Conservation (phyloP, 2,329 filamentous ascomycete genomes). For the Cladosporium sphaerospermum region DNA sequence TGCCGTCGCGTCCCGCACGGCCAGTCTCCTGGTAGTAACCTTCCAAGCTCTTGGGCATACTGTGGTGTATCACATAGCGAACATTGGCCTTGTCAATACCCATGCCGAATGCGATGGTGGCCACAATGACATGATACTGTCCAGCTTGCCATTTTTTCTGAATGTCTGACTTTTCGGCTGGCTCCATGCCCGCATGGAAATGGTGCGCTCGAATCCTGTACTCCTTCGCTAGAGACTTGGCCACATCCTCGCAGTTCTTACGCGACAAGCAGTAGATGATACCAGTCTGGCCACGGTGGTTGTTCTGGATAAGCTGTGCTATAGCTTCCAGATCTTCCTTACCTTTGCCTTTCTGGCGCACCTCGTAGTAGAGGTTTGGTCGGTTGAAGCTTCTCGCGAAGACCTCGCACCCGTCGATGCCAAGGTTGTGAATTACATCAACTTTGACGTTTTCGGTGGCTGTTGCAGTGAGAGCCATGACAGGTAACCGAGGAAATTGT, state of each 20-base stretch:
- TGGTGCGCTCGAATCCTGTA: conserved; percentile 67
- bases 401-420: conserved; percentile 68
- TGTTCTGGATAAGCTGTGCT: conserved; percentile 61
- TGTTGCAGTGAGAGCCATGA: conserved; percentile 93
- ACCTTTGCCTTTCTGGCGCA: conserved; percentile 63
- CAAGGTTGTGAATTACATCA: conserved; percentile 87
- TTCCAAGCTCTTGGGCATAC: conserved; percentile 88
- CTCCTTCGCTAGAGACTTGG: conserved; percentile 55
- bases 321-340: conserved; percentile 49
- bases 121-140: conserved; percentile 79
- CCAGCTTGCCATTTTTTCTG: conserved; percentile 81
- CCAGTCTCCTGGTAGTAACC: conserved; percentile 99
- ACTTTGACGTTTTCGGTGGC: conserved; percentile 88
- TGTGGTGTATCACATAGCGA: conserved; percentile 91
- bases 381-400: conserved; percentile 95
- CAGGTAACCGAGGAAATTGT: conserved; percentile 70
- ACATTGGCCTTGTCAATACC: conserved; percentile 99
- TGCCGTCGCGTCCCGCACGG: conserved; percentile 84
- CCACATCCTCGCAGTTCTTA: conserved; percentile 74
- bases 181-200: conserved; percentile 76
- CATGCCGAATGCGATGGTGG: conserved; percentile 98
- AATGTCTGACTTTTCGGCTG: conserved; percentile 61
- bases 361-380: conserved; percentile 88
- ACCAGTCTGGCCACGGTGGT: conserved; percentile 67
- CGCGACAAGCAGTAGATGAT: conserved; percentile 92